Evolutionary conservation across 2,329 filamentous ascomycete genomes (phyloP).

Genomic region (Talaromyces rugulosus): DNA sequence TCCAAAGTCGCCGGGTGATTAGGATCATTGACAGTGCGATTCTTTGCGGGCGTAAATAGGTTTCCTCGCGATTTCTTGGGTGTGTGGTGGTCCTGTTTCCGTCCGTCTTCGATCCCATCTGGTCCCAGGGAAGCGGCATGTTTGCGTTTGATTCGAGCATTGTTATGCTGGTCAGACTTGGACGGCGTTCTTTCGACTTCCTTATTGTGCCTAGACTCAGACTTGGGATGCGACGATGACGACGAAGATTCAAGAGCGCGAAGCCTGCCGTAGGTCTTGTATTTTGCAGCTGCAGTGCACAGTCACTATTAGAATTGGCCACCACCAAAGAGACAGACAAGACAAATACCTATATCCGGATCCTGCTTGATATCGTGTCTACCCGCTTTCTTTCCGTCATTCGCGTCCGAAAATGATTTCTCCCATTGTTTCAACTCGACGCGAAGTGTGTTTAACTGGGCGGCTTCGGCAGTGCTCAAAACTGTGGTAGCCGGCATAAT

Average conservation of each 20-base stretch:
- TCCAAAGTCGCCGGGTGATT: slow-evolving; percentile 38
- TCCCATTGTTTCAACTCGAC: slow-evolving; percentile 47
- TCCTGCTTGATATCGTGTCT: slow-evolving; percentile 47
- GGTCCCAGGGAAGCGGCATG: slow-evolving; percentile 22
- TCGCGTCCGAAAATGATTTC: slow-evolving; percentile 38
- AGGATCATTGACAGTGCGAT: background rate
- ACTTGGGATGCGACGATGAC: slow-evolving; percentile 11
- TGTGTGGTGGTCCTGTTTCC: background rate
- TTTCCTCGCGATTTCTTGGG: slow-evolving; percentile 9
- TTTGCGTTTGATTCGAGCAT: slow-evolving; percentile 27
- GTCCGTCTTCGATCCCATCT: slow-evolving; percentile 14
- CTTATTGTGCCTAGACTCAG: slow-evolving; percentile 18
- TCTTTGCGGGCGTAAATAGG: slow-evolving; percentile 33
- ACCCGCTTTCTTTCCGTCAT: slow-evolving; percentile 42
- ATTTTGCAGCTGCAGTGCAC: slow-evolving; percentile 37
- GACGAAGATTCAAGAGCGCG: slow-evolving; percentile 30
- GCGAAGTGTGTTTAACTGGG: slow-evolving; percentile 32
- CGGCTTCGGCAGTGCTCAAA: slow-evolving; percentile 22
- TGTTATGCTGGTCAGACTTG: slow-evolving; percentile 16
- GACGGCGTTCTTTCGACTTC: slow-evolving; percentile 17
- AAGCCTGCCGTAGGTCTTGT: slow-evolving; percentile 44
- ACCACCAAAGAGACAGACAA: background rate
- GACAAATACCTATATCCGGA: slow-evolving; percentile 36
- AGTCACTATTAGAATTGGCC: background rate
- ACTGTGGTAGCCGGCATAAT: slow-evolving; percentile 23